Evolutionary conservation across 768 basidiomycete species (phyloP).

Genomic region (Termitomyces sp.): DNA sequence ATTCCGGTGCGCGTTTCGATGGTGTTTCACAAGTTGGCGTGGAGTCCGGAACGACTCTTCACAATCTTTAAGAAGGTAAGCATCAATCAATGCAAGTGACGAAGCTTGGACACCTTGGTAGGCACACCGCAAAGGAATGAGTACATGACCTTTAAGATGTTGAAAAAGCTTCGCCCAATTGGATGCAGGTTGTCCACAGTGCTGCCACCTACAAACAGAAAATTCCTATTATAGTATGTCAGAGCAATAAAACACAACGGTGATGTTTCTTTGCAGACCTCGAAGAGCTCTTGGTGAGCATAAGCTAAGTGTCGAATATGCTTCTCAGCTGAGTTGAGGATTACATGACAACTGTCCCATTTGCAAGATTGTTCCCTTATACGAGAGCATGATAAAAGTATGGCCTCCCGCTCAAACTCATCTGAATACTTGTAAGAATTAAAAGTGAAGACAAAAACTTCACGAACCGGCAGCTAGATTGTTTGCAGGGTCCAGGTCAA

Average conservation of each 20-base stretch:
- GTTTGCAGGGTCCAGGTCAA: constrained; percentile 12
- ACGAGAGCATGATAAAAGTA: constrained; percentile 43
- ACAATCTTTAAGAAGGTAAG: constrained; percentile 38
- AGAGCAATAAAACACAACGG: not conserved
- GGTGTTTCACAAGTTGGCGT: constrained; percentile 45
- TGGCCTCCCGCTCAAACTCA: constrained; percentile 32
- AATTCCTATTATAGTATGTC: constrained; percentile 10
- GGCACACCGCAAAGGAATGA: constrained; percentile 36
- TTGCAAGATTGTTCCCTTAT: constrained; percentile 44
- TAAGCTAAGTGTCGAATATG: constrained; percentile 43
- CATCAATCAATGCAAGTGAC: not conserved
- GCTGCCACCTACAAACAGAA: constrained; percentile 51
- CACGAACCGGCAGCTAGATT: constrained; percentile 12
- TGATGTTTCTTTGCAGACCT: not conserved
- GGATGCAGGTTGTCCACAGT: constrained; percentile 42
- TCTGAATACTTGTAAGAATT: not conserved
- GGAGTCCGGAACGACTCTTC: constrained; percentile 40
- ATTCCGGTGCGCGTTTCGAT: constrained; percentile 32
- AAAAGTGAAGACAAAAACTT: not conserved
- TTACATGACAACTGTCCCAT: constrained; percentile 53
- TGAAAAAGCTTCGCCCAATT: constrained; percentile 27
- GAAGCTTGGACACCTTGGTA: constrained; percentile 38
- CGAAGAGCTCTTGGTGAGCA: constrained; percentile 11
- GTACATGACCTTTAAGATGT: constrained; percentile 54
- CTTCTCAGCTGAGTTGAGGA: constrained; percentile 47